These are phyloP conservation scores for Marvania coccoides DNA, from an alignment of 139 green algal genomes.

Conservation along the genomic window DNA sequence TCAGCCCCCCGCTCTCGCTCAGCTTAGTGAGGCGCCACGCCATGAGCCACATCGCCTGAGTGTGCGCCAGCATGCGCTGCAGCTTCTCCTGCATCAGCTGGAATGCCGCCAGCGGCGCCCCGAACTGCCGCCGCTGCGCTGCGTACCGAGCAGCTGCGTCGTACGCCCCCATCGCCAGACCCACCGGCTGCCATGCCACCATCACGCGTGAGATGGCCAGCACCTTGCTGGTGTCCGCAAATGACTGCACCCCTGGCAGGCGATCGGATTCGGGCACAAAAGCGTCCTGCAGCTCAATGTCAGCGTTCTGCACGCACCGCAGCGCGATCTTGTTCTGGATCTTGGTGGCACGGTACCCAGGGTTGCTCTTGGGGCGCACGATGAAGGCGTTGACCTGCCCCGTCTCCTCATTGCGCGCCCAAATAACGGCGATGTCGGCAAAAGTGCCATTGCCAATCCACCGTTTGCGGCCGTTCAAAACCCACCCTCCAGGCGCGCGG, in stretches of 20 bases:
- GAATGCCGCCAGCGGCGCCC: constrained; percentile 66
- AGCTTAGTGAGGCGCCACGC: constrained; percentile 73
- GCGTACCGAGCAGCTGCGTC: constrained; percentile 81
- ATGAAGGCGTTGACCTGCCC: constrained; percentile 84
- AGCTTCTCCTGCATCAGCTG: constrained; percentile 85
- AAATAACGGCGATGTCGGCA: constrained; percentile 79
- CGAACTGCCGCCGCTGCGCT: constrained; percentile 81
- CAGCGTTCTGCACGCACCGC: constrained; percentile 86
- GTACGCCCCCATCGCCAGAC: constrained; percentile 82
- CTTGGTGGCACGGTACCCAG: constrained; percentile 67
- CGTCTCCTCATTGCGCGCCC: constrained; percentile 64
- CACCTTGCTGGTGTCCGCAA: constrained; percentile 67
- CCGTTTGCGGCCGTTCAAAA: constrained; percentile 84
- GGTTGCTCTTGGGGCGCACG: constrained; percentile 80
- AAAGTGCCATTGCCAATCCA: constrained; percentile 94
- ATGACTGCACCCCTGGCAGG: constrained; percentile 70
- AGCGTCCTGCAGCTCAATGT: constrained; percentile 77
- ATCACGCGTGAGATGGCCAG: constrained; percentile 82
- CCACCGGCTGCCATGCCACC: constrained; percentile 93
- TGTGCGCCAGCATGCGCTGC: constrained; percentile 75
- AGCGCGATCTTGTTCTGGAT: constrained; percentile 93
- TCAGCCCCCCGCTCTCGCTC: constrained; percentile 76
- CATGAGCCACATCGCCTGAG: constrained; percentile 78
- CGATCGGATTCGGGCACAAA: constrained; percentile 84
- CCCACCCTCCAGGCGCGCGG: constrained; percentile 68